Evolutionary conservation across 2,329 filamentous ascomycete species (phyloP).

Genomic region (Cytospora schulzeri): DNA sequence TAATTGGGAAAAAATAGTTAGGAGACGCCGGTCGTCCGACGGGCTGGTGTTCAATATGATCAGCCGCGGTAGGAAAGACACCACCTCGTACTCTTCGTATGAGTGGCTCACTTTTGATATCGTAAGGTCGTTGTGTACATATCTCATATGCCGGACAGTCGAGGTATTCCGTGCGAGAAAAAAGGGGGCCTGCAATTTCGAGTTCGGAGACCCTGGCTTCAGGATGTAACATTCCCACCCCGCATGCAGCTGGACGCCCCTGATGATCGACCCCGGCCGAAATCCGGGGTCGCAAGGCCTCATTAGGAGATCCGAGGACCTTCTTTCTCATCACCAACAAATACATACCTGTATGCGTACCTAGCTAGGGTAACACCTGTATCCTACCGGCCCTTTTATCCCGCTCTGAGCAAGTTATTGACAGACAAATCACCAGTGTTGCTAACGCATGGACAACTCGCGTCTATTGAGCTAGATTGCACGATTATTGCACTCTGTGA

Average conservation of each 20-base stretch:
- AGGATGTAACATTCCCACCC: constrained; percentile 28
- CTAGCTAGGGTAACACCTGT: background rate
- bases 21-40: background rate
- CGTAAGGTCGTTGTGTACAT: background rate
- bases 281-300: constrained; percentile 28
- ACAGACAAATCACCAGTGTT: background rate
- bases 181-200: constrained; percentile 18
- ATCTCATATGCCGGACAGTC: constrained; percentile 8
- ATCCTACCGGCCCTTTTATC: constrained; percentile 2
- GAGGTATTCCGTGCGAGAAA: constrained; percentile 3
- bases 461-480: background rate
- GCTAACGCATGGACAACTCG: background rate
- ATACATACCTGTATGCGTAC: background rate
- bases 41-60: background rate
- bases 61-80: background rate
- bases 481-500: background rate
- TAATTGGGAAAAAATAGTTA: too few species aligned
- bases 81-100: constrained; percentile 1
- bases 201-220: constrained; percentile 13
- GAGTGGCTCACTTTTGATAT: background rate
- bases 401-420: background rate
- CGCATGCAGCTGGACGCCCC: constrained; percentile 23
- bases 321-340: background rate
- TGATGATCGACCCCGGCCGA: constrained; percentile 26
- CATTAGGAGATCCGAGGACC: constrained; percentile 13